Base-by-base conservation (phyloP, 2,329 filamentous ascomycete species). In the Zasmidium citrigriseum region DNA sequence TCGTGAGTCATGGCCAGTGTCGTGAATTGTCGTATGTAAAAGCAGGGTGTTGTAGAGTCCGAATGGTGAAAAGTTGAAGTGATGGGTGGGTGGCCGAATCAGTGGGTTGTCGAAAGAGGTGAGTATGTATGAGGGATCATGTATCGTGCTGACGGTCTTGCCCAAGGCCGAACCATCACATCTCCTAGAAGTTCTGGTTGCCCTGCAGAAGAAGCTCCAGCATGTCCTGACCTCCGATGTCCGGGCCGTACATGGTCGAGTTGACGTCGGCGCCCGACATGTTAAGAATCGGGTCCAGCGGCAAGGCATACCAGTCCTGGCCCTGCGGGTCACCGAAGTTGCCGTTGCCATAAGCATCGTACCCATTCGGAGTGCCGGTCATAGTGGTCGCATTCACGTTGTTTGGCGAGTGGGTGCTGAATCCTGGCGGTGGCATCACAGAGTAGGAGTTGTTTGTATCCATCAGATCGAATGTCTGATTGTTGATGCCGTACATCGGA, bases 301-400 rank as follows among this genome's bases (percentile, higher is more conserved):
- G 83, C n/a, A 87, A 69, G 0, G 84, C 81, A 52, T 87, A 77
- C 85, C 85, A 87, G 69, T 86, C 84, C 16, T 41, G 34, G 12
- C 12, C 16, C 44, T 81, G 79, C 57, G 73, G 63, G 55, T 64
- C 61, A n/a, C 64, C 63, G 52, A 63, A 64, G 21, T 64, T 57
- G 23, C 64, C 57, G 44, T 65, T 59, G 12, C 12, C 4, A n/a
- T 9, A 41, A 12, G 58, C 49, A 24, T 66, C 64, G 29, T 61
- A 64, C 27, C 57, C 61, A 41, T 41, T 55, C 2, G 49, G 29
- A 25, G 44, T 51, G 38, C 62, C 66, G 11, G 60, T 65, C 5
- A 61, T 54, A 12, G 55, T 63, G 44, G 59, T 65, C 38, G 38
- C 65, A 20, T 74, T 67, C 58, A 72, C 75, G 55, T 69, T 73